Conservation (phyloP, 331 rosid species). For the Telfairia occidentalis region DNA sequence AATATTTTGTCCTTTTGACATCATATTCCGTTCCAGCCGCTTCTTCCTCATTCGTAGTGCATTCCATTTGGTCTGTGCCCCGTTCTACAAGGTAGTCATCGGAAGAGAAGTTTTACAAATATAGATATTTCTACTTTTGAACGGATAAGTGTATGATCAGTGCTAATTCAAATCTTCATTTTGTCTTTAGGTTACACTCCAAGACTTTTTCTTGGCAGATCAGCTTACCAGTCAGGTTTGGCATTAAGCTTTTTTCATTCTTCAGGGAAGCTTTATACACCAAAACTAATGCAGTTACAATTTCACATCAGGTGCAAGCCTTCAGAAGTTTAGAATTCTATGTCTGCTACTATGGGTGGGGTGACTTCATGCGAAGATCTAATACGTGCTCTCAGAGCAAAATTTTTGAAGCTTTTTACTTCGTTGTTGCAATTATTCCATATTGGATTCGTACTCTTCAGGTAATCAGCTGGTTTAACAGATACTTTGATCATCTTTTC, state of each 20-base stretch:
- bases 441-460: slow-evolving; percentile 63
- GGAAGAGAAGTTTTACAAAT: slow-evolving; percentile 3
- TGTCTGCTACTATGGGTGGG: slow-evolving; percentile 59
- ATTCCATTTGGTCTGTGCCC: slow-evolving; percentile 47
- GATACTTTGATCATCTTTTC: neutral
- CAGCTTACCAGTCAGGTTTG: slow-evolving; percentile 80
- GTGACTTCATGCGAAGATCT: slow-evolving; percentile 50
- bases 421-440: slow-evolving; percentile 57
- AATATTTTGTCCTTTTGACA: slow-evolving; percentile 52
- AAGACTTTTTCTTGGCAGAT: slow-evolving; percentile 68
- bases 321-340: slow-evolving; percentile 67
- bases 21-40: slow-evolving; percentile 49
- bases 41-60: slow-evolving; percentile 37
- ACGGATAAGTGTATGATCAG: neutral
- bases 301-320: slow-evolving; percentile 54
- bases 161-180: neutral
- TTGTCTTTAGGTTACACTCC: slow-evolving; percentile 37
- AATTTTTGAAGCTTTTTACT: slow-evolving; percentile 36
- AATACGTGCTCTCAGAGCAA: slow-evolving; percentile 39
- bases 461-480: slow-evolving; percentile 24
- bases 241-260: neutral
- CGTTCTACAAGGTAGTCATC: slow-evolving; percentile 56
- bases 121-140: neutral
- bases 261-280: neutral
- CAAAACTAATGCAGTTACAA: neutral